Evolutionary conservation across 371 early-diverging fungal species (phyloP), one percentile per base, ranked within the genome.

Genomic region (Batkoa obscura): DNA sequence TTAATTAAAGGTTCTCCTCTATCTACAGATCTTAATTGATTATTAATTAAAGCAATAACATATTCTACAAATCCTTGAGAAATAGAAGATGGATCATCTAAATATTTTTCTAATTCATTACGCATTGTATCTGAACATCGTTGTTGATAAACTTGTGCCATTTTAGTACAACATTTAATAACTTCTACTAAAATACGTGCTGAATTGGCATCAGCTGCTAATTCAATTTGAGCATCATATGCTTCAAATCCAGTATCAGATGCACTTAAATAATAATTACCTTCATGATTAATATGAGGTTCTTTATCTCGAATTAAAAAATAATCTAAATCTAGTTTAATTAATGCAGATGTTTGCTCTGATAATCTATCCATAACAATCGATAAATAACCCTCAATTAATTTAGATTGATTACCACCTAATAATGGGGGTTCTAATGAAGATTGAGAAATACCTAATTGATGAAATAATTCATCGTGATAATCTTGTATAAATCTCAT

Each of bases 201-300:
- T n/a, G 86, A 81, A 48, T 83, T 81, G 1, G 88, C 83, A 33
- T 83, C 78, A 15, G 75, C 72, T 0, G 88, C 94, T 6, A 94
- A 68, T 51, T 90, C 89, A 39, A 97, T 79, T 62, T 95, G 94
- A 70, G 95, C 93, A 64, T 92, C 94, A 60, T 95, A 78, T 71
- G 95, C 93, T 65, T 93, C 87, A 66, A 94, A 94, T 62, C 93
- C 71, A 51, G 90, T 83, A 15, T 85, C 81, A 1, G 90, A 76
- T 2, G 84, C 86, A 12, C 83, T 68, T 52, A 91, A 74, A 15
- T 83, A 74, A 60, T 88, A 94, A 45, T 80, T 73, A 9, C 83
- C 84, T 59, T 81, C 81, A 15, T 74, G 72, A 57, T 85, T 83
- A 61, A 71, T 69, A 45, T 86, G 89, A 1, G 94, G 95, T 0